Percentiles rank a stretch among this genome's conserved stretches.
These are phyloP conservation scores for Rosa multiflora DNA, from an alignment of 306 rosid species.

Conservation along the genomic window DNA sequence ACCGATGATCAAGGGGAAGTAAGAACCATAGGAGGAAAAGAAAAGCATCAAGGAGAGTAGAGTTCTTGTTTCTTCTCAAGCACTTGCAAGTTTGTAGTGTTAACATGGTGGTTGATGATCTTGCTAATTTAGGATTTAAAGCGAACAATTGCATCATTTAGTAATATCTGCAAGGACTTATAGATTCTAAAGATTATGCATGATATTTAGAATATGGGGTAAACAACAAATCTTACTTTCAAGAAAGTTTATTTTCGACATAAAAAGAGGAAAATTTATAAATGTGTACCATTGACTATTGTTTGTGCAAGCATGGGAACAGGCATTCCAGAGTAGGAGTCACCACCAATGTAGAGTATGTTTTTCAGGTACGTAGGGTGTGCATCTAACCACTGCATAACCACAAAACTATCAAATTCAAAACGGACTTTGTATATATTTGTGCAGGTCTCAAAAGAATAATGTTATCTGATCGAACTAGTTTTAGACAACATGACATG, in stretches of 20 bases:
- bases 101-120: neutral
- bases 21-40: neutral
- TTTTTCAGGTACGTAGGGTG: constrained; percentile 17
- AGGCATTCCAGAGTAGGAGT: constrained; percentile 21
- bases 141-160: neutral
- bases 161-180: neutral
- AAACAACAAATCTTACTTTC: neutral
- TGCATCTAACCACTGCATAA: constrained; percentile 21
- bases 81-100: neutral
- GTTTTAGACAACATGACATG: no score
- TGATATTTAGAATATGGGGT: neutral
- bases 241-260: neutral
- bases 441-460: neutral
- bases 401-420: neutral
- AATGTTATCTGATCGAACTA: no score
- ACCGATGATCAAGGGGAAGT: neutral
- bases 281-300: constrained; percentile 12
- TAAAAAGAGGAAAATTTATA: neutral
- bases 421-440: no score
- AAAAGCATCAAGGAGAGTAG: neutral
- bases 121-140: neutral
- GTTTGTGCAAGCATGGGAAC: constrained; percentile 16
- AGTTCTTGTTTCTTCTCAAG: neutral
- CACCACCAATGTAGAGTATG: constrained; percentile 27
- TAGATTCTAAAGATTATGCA: neutral